Evolutionary conservation across 371 early-diverging fungal species (phyloP).

Genomic region (Rhizopus sp.): DNA sequence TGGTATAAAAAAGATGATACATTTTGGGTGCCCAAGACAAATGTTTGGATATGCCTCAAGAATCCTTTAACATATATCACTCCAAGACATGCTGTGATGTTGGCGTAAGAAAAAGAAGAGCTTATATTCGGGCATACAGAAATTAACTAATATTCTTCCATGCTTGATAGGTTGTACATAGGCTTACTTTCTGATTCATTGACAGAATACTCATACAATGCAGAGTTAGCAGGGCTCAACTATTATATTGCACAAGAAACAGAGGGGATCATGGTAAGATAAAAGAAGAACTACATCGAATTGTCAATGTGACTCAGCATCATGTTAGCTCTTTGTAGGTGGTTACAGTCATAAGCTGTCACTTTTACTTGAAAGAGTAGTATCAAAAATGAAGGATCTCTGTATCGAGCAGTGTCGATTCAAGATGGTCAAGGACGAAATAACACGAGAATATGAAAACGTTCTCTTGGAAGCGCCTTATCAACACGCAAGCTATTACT

Average conservation of each 20-base stretch:
- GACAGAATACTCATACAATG: slow-evolving; percentile 84
- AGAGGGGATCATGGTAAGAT: slow-evolving; percentile 61
- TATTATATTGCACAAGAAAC: slow-evolving; percentile 65
- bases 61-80: slow-evolving; percentile 61
- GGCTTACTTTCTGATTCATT: slow-evolving; percentile 76
- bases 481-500: slow-evolving; percentile 74
- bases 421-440: slow-evolving; percentile 71
- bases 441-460: slow-evolving; percentile 64
- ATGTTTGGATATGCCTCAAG: slow-evolving; percentile 50
- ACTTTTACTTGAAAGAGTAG: slow-evolving; percentile 67
- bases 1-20: slow-evolving; percentile 95
- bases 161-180: slow-evolving; percentile 56
- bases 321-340: slow-evolving; percentile 50
- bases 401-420: slow-evolving; percentile 71
- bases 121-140: background rate
- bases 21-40: slow-evolving; percentile 81
- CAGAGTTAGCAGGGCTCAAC: slow-evolving; percentile 80
- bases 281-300: background rate
- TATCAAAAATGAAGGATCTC: slow-evolving; percentile 66
- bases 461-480: slow-evolving; percentile 71
- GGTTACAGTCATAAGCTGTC: slow-evolving; percentile 89
- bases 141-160: background rate
- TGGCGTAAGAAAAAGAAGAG: slow-evolving; percentile 26
- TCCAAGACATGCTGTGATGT: slow-evolving; percentile 48
- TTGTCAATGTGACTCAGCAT: background rate